phyloP scores from a whole-genome alignment of 371 early-diverging fungal species.

The Mucor velutinosus region DNA sequence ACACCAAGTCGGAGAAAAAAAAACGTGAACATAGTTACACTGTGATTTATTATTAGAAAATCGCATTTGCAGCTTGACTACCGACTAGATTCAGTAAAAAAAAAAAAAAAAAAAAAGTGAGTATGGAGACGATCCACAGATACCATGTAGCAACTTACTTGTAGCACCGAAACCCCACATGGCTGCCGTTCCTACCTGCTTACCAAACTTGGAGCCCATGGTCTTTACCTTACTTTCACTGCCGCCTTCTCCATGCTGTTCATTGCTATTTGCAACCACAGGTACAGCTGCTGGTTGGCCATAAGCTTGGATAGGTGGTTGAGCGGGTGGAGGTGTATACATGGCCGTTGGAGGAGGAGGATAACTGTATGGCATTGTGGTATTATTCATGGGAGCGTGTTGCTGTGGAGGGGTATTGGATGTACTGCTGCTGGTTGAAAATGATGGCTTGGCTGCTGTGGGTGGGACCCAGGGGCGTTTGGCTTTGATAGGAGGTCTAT shows the following conservation, averaged over 20 bases:
- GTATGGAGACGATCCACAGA: background rate
- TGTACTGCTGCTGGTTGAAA: constrained; percentile 9
- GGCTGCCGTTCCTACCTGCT: constrained; percentile 44
- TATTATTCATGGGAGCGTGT: background rate
- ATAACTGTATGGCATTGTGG: constrained; percentile 39
- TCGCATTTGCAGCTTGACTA: constrained; percentile 40
- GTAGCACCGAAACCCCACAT: constrained; percentile 52
- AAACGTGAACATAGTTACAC: background rate
- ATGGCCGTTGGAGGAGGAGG: constrained; percentile 52
- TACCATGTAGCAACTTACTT: constrained; percentile 27
- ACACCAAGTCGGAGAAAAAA: background rate
- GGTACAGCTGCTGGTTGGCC: constrained; percentile 7
- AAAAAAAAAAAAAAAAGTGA: background rate
- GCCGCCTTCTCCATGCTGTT: constrained; percentile 19
- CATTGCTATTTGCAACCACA: constrained; percentile 2
- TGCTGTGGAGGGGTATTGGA: constrained; percentile 3
- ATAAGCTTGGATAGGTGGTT: constrained; percentile 18
- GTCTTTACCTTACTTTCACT: constrained; percentile 32
- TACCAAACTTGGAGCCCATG: constrained; percentile 48
- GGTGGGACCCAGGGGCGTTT: constrained; percentile 23
- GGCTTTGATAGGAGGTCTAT: constrained; percentile 23
- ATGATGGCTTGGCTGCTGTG: constrained; percentile 15
- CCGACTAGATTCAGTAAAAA: constrained; percentile 42
- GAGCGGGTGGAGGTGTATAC: constrained; percentile 33
- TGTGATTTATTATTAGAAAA: constrained; percentile 30